Base-by-base conservation (phyloP, 202 grass and related monocot genomes). In the Alloteropsis angusta region DNA sequence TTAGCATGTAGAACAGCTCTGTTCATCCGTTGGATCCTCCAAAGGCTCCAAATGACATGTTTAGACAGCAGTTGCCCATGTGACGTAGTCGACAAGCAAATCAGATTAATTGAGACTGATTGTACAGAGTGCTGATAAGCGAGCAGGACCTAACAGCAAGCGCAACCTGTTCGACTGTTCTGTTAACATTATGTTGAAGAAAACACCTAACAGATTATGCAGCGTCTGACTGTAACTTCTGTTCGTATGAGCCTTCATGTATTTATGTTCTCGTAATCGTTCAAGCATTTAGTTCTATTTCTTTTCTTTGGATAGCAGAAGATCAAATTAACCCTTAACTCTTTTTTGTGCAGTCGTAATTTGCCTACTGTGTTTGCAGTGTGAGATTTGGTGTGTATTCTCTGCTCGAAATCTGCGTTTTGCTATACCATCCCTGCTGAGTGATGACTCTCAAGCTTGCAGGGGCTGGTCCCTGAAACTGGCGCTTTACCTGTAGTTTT, bases 151-250 rank as follows among this genome's bases (percentile, higher is more conserved):
- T 34, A 19, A 72, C 35, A 37, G 4, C 45, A 58, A 69, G 26
- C 19, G 15, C 37, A 57, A 43, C 81, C 46, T 70, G 28, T 34
- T 50, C 60, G 34, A 77, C 30, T 64, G 56, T 69, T 50, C 28
- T 80, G 21, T 18, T 43, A 54, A 43, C 45, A 47, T 63, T 75
- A 57, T 75, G 56, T 74, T 63, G 39, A 38, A 65, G 57, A 68
- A 68, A 70, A 13, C 64, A 71, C 50, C 80, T 77, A 12, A 72
- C 78, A 39, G 16, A 82, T 46, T 48, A 45, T 72, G n/a, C 66
- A 74, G 50, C 25, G 82, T 82, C 60, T 78, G 60, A 55, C 67
- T 72, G 66, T 87, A 81, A 85, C 75, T 72, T 85, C 60, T 67
- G 45, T 75, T 76, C 55, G 55, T 34, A 13, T 42, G 11, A 48